Evolutionary conservation across 768 basidiomycete genomes (phyloP), one percentile per base, ranked within the genome.

Genomic region (Leccinum sublutescens): DNA sequence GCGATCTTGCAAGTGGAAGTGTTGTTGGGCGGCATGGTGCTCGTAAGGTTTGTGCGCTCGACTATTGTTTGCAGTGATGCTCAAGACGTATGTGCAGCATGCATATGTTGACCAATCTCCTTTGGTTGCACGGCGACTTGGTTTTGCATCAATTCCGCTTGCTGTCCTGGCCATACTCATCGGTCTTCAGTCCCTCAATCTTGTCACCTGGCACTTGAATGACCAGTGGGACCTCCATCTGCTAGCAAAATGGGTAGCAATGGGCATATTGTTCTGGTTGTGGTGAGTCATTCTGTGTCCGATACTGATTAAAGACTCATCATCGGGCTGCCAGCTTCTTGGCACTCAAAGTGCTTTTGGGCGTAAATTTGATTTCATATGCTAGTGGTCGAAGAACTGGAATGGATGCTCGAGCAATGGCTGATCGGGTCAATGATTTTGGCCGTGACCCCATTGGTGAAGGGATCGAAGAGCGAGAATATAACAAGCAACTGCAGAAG

Each of bases 81-180:
- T 61, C 58, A 59, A 50, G n/a, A 56, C 53, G 48, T 10, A 4
- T 29, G 43, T 54, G 31, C 61, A 92, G 88, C 92, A 95, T 71
- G 81, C 89, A 2, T 94, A 95, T 60, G 92, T 97, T 19, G 97
- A 99, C 68, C 95, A 97, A 69, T 95, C 95, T 1, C 95, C 95
- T 6, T 81, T 95, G 5, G 93, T 98, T 33, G 92, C 95, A 1
- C 88, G 96, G 3, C 85, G 97, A 6, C 80, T 99, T 9, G 97
- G 97, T 15, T 97, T 98, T 71, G 90, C 97, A 2, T 86, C 95
- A 0, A 79, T 98, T 21, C 97, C 97, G 0, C 81, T 98, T 2
- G 93, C 94, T 0, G 92, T 92, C 23, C 80, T 98, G 17, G 83
- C 82, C 19, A 82, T 91, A 60, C 79, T 95, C 56, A 83, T 93